phyloP scores from a whole-genome alignment of 1,284 basidiomycete genomes.

The Naganishia sp. region DNA sequence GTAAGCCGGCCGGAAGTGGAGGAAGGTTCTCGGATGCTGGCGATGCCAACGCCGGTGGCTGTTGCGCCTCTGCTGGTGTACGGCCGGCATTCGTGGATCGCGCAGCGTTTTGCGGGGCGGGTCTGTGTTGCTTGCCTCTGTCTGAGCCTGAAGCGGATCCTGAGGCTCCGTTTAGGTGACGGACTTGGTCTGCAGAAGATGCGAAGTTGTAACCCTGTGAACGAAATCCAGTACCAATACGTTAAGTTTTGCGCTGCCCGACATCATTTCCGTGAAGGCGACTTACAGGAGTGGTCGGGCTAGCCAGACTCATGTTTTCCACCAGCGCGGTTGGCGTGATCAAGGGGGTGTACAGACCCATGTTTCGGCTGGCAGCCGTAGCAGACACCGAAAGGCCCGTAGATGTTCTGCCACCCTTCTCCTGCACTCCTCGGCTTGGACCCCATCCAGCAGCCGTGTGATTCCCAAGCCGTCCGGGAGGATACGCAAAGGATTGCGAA shows the following conservation, averaged over 20 bases:
- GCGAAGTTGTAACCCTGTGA: conserved; percentile 1
- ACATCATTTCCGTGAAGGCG: too few species aligned
- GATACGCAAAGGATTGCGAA: conserved; percentile 31
- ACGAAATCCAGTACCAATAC: background rate
- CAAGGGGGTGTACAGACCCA: conserved; percentile 18
- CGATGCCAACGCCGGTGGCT: background rate
- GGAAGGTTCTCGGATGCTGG: conserved; percentile 38
- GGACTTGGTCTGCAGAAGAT: conserved; percentile 1
- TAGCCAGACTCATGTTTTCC: conserved; percentile 18
- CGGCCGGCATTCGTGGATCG: background rate
- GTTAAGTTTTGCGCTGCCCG: background rate
- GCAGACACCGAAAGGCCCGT: conserved; percentile 9
- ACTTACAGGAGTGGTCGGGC: conserved; percentile 9
- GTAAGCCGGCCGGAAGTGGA: conserved; percentile 49
- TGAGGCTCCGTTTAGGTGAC: background rate
- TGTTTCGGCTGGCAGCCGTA: background rate
- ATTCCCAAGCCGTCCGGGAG: conserved; percentile 26
- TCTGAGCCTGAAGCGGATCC: background rate
- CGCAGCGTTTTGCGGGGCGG: background rate
- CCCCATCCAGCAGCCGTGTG: conserved; percentile 30
- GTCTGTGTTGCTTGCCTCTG: background rate
- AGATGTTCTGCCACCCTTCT: background rate
- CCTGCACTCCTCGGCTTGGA: conserved; percentile 28
- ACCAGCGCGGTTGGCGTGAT: conserved; percentile 26
- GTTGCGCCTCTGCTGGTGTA: background rate